A percentile compares a stretch with the other conserved stretches of the same genome.
Conservation (phyloP, 1,284 basidiomycete genomes). For the Chondrostereum purpureum region DNA sequence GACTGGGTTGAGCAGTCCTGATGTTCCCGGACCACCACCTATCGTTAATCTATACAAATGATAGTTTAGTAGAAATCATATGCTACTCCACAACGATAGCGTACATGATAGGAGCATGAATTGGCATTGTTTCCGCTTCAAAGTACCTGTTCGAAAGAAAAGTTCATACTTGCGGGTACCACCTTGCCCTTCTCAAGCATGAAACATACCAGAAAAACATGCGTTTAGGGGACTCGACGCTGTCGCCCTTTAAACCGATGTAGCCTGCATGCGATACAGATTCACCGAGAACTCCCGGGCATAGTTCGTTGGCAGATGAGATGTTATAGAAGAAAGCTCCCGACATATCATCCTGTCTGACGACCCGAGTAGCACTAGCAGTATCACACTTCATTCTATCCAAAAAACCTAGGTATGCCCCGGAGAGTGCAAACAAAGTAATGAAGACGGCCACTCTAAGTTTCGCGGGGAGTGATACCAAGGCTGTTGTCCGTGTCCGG, state of each 20-base stretch:
- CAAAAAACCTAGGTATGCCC: too few relatives aligned
- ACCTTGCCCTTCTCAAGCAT: too few relatives aligned
- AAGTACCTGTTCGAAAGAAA: slow-evolving; percentile 21
- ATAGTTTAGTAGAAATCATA: too few relatives aligned
- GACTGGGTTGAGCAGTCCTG: slow-evolving; percentile 22
- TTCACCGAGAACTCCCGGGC: background rate
- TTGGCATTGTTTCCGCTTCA: slow-evolving; percentile 21
- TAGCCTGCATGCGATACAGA: slow-evolving; percentile 21
- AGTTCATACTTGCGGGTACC: background rate
- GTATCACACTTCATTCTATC: too few relatives aligned
- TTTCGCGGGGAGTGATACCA: too few relatives aligned
- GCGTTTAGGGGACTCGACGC: slow-evolving; percentile 17
- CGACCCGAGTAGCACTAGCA: too few relatives aligned
- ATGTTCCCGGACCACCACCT: slow-evolving; percentile 26
- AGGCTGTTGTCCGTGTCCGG: too few relatives aligned
- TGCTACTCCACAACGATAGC: background rate
- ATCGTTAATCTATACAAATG: slow-evolving; percentile 20
- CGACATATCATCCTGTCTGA: too few relatives aligned
- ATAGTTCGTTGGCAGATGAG: background rate
- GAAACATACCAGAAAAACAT: slow-evolving; percentile 32
- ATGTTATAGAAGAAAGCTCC: slow-evolving; percentile 2
- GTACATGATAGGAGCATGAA: slow-evolving; percentile 24
- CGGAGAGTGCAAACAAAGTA: too few relatives aligned
- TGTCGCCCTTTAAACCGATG: slow-evolving; percentile 25
- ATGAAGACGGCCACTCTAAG: too few relatives aligned